These are phyloP conservation scores for Umbelopsis sp. DNA, from an alignment of 192 early-diverging fungal species.

Conservation along the genomic window DNA sequence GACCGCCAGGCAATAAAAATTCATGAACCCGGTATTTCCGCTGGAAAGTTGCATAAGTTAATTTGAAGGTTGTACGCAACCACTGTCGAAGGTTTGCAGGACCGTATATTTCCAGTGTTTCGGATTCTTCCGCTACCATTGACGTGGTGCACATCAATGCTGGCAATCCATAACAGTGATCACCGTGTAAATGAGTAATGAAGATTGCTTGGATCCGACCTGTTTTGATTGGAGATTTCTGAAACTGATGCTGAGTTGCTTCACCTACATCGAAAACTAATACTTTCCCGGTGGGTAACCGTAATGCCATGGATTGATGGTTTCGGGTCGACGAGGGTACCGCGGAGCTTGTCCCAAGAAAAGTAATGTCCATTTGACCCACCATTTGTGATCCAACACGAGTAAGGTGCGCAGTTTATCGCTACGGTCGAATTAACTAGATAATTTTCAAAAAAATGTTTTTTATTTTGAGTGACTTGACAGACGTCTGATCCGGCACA, in stretches of 20 bases:
- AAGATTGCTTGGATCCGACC: conserved; percentile 41
- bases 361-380: conserved; percentile 46
- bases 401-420: no score
- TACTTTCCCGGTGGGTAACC: conserved; percentile 36
- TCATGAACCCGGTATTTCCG: conserved; percentile 47
- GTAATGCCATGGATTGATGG: conserved; percentile 50
- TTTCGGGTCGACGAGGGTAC: conserved; percentile 60
- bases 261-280: conserved; percentile 59
- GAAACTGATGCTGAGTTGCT: conserved; percentile 59
- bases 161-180: conserved; percentile 55
- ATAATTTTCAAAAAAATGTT: no score
- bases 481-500: no score
- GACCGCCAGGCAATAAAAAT: conserved; percentile 32
- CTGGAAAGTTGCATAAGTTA: conserved; percentile 40
- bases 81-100: conserved; percentile 44
- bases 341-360: conserved; percentile 59
- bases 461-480: no score
- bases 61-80: conserved; percentile 39
- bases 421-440: no score
- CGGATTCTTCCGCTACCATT: not conserved
- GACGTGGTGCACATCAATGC: conserved; percentile 50
- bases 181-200: conserved; percentile 57
- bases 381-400: no score
- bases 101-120: conserved; percentile 52
- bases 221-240: conserved; percentile 37